Evolutionary conservation across 805 yeast genomes (phyloP), one percentile per base, ranked within the genome.

Genomic region (Cyberlindnera euphorbiiphila): DNA sequence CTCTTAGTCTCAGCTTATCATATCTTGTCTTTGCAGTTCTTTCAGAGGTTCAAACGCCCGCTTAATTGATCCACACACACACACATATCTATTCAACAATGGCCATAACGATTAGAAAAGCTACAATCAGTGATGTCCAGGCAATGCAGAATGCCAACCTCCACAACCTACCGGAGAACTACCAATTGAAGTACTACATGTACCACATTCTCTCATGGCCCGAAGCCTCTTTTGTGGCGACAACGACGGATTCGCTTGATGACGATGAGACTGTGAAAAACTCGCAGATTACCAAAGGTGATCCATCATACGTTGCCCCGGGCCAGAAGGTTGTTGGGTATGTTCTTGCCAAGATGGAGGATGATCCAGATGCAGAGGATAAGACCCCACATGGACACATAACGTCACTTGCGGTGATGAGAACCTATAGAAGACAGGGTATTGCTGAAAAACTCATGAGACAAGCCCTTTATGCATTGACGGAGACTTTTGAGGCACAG

Each of bases 181-280:
- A 93, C 59, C 81, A 85, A 47, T 66, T 89, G 61, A 88, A 89
- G 61, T 93, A 88, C 64, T 93, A 93, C 64, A 74, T 93, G 72
- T 93, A 93, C 62, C 98, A 93, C 62, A 74, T 87, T 8, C 66
- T 91, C 35, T 81, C 97, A 25, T 93, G 98, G 98, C 98, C 98
- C 2, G 95, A 91, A 59, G 94, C 95, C 11, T 85, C 96, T 27
- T 93, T 81, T 66, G 98, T 93, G 25, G 98, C 98, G 13, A 82
- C 91, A 1, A 81, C 93, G 2, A 34, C 43, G 3, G 40, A 32
- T 9, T 24, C 43, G 18, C 37, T 49, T 13, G 52, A 59, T 31
- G 46, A 47, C 9, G 51, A 49, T 1, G 42, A 36, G 8, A 51
- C 51, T 9, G 29, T 18, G 4, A 41, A 34, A 20, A 18, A n/a